Base-by-base conservation (phyloP, 164 flowering plant species). In the Aristolochia californica region DNA sequence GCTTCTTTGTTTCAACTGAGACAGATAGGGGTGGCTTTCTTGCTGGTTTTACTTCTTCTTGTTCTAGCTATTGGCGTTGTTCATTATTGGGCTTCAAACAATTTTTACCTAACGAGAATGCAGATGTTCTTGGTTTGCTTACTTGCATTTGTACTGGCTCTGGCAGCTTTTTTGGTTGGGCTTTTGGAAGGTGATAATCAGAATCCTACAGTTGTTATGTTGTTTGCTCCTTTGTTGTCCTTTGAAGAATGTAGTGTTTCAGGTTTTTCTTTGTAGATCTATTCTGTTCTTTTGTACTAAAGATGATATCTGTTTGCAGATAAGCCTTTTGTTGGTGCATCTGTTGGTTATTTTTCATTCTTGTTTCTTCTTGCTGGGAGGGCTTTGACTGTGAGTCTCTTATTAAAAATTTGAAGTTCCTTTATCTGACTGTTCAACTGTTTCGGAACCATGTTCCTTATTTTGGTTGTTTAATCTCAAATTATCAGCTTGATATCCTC, bases 21-120 rank as follows among this genome's bases (percentile, higher is more conserved):
- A 74, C 95, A 94, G 99, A 77, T 94, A 23, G 99, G 99, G 51
- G 90, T 78, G 48, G 81, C 95, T 44, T 86, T 82, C 64, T 95
- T 94, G 54, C 57, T 94, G 51, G 77, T 94, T 71, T 78, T 94
- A 58, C 95, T 94, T 57, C 78, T 84, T 53, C 66, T 88, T 45
- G 88, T 84, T 28, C 79, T 94, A 28, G 85, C 96, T 23, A 90
- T 94, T 65, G 96, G 95, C 76, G 93, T 84, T 58, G 77, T 83
- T 75, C 97, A 94, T 68, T 85, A 73, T 59, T 94, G 99, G 99
- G 97, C 97, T 40, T 84, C 95, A 59, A 90, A 94, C 70, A 94
- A 88, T 72, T 94, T 94, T 66, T 94, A 90, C 72, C 76, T 94
- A 78, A 90, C 95, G 20, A 75, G 96, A 74, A 77, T 66, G 45